Evolutionary conservation across 2,329 filamentous ascomycete genomes (phyloP).

Genomic region (Xylariaceae sp.): DNA sequence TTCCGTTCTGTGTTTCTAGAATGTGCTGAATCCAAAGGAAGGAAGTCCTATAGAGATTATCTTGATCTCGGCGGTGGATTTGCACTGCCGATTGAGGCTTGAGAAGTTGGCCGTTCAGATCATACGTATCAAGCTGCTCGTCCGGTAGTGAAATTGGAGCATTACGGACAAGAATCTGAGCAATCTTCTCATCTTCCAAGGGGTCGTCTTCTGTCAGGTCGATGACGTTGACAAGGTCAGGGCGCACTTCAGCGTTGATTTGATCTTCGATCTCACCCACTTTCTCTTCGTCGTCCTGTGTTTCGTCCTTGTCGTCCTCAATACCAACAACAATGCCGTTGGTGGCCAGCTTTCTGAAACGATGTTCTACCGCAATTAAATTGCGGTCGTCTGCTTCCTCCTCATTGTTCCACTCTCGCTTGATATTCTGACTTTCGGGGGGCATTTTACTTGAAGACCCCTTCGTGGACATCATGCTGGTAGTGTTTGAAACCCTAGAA

Average conservation of each 20-base stretch:
- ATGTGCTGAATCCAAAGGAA: constrained; percentile 28
- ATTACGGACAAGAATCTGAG: constrained; percentile 11
- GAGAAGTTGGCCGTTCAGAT: constrained; percentile 15
- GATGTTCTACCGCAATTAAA: constrained; percentile 19
- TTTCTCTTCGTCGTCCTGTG: not conserved
- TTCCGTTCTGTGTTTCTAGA: constrained; percentile 13
- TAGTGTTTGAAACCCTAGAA: too few relatives aligned
- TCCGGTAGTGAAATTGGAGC: constrained; percentile 2
- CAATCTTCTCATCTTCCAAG: not conserved
- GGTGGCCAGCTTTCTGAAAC: constrained; percentile 12
- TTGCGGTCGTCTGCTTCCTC: constrained; percentile 13
- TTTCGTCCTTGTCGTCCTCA: constrained; percentile 3
- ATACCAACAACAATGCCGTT: not conserved
- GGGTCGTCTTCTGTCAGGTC: constrained; percentile 21
- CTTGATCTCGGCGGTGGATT: constrained; percentile 9
- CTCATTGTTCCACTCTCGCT: constrained; percentile 1
- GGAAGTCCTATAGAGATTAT: constrained; percentile 17
- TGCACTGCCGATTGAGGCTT: constrained; percentile 21
- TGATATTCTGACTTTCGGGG: not conserved
- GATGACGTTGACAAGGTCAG: constrained; percentile 23
- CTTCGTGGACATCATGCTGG: too few relatives aligned
- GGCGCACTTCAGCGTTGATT: constrained; percentile 3
- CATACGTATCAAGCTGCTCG: constrained; percentile 5
- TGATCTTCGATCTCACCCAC: constrained; percentile 6
- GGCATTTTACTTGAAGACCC: too few relatives aligned